Evolutionary conservation across 768 basidiomycete genomes (phyloP).

Genomic region (Russula vinacea): DNA sequence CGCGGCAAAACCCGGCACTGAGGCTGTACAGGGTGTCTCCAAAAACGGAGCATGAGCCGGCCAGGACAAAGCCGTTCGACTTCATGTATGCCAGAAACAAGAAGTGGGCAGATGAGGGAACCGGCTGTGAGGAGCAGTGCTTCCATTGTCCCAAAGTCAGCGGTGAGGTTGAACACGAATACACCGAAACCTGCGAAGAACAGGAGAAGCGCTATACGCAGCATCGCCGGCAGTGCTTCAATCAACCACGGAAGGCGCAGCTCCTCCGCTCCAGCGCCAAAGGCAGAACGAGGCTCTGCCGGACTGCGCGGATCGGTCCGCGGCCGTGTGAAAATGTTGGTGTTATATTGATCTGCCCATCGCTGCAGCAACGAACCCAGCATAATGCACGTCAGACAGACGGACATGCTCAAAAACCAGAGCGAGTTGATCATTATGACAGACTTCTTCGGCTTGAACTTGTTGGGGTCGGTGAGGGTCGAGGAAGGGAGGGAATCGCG

Average conservation of each 20-base stretch:
- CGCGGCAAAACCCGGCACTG: not conserved
- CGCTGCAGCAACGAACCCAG: slow-evolving; percentile 9
- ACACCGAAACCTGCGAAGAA: slow-evolving; percentile 50
- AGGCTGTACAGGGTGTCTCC: not conserved
- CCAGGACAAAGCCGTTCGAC: not conserved
- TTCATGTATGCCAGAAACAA: slow-evolving; percentile 15
- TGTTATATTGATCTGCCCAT: slow-evolving; percentile 4
- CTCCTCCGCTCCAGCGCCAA: slow-evolving; percentile 32
- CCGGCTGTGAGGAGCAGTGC: slow-evolving; percentile 13
- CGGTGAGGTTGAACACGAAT: slow-evolving; percentile 40
- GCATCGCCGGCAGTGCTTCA: slow-evolving; percentile 44
- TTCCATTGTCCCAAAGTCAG: not conserved
- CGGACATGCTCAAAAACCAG: slow-evolving; percentile 21
- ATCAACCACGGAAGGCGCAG: slow-evolving; percentile 44
- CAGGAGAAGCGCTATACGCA: slow-evolving; percentile 49
- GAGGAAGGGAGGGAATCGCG: not conserved
- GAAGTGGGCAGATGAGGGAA: slow-evolving; percentile 14
- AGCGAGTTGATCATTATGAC: slow-evolving; percentile 14
- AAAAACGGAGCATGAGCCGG: not conserved
- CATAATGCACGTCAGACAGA: slow-evolving; percentile 18
- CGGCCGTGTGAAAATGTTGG: slow-evolving; percentile 28
- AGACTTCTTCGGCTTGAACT: not conserved
- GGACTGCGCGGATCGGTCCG: slow-evolving; percentile 34
- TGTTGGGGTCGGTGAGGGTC: slow-evolving; percentile 6
- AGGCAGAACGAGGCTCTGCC: slow-evolving; percentile 40